Conservation (phyloP, 176 grass and related monocot genomes). For the Oryza meridionalis region DNA sequence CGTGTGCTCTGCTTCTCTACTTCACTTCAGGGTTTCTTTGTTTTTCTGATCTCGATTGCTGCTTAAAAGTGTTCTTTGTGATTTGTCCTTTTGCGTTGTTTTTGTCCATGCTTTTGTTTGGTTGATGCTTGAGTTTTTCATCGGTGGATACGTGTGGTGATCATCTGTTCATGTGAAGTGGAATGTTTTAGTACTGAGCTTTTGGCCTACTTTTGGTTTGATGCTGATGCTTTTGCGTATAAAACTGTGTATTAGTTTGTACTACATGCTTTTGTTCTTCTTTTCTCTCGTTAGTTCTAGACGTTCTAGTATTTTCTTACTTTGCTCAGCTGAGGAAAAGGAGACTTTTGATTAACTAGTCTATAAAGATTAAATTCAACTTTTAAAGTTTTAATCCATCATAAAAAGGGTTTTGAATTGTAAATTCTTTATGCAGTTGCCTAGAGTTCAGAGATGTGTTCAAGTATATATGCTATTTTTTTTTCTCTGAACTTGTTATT, state of each 20-base stretch:
- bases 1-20: conserved; percentile 41
- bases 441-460: neutral
- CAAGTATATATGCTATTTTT: neutral
- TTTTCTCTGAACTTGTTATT: neutral
- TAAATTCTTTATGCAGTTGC: conserved; percentile 9
- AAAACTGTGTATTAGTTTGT: conserved; percentile 2
- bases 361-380: conserved; percentile 25
- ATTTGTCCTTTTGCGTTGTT: neutral
- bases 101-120: neutral
- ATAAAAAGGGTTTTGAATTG: neutral
- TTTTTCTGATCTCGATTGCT: neutral
- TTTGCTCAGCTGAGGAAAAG: neutral
- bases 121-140: neutral
- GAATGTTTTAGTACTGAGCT: neutral
- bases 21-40: neutral
- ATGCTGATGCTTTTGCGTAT: neutral
- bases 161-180: conserved; percentile 7
- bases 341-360: neutral
- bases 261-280: neutral
- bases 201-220: neutral
- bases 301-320: neutral
- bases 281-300: neutral
- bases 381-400: neutral
- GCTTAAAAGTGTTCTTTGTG: conserved; percentile 27
- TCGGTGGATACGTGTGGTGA: neutral